Evolutionary conservation across 2,329 filamentous ascomycete species (phyloP).

Genomic region (Arthrobotrys pseudoclavata): DNA sequence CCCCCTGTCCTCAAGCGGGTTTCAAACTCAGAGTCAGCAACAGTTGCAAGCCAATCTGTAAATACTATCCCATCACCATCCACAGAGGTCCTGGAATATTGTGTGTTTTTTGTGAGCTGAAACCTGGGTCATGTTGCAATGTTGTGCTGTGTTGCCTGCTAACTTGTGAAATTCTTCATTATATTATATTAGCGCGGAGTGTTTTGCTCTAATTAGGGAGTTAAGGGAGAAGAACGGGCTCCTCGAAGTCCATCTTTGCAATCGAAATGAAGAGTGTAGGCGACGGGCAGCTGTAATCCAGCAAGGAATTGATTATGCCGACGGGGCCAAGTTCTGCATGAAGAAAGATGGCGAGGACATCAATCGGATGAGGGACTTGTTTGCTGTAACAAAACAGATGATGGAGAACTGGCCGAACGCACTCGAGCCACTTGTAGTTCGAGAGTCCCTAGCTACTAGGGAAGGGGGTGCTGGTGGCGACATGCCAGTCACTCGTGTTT

Average conservation of each 20-base stretch:
- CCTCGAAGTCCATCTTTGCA: conserved; percentile 36
- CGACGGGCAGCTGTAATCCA: conserved; percentile 35
- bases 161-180: neutral
- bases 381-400: neutral
- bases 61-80: neutral
- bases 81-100: too few species aligned
- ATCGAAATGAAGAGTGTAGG: conserved; percentile 28
- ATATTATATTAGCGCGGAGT: too few species aligned
- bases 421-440: conserved; percentile 1
- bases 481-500: neutral
- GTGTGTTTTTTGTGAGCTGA: too few species aligned
- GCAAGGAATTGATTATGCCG: conserved; percentile 23
- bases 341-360: conserved; percentile 34
- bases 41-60: neutral
- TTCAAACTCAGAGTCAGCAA: neutral
- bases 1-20: neutral
- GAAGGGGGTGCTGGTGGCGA: neutral
- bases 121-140: too few species aligned
- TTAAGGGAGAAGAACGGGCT: conserved; percentile 31
- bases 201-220: neutral
- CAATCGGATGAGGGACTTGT: conserved; percentile 24
- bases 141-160: neutral
- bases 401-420: neutral
- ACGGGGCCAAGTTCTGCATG: conserved; percentile 41
- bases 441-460: neutral